Evolutionary conservation across 768 basidiomycete species (phyloP), one percentile per base, ranked within the genome.

Genomic region (Roridomyces roridus): DNA sequence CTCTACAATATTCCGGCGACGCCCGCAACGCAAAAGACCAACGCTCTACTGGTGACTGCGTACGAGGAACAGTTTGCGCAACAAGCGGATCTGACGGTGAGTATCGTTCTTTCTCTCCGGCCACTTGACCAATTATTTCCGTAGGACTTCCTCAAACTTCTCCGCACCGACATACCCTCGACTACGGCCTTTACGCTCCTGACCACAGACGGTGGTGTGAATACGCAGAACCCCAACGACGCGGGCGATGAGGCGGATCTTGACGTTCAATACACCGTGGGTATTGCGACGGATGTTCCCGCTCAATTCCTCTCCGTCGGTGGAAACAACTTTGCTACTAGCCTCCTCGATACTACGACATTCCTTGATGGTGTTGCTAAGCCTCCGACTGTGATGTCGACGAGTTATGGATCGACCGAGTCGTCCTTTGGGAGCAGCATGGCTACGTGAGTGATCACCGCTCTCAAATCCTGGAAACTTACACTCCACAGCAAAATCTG

Each of bases 221-320:
- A 51, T 23, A 40, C 51, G 2, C 51, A 51, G n/a, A 23, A 31
- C 15, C 2, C 41, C 2, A 1, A 1, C 20, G 17, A 43, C 9
- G 51, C 42, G 5, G 51, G 51, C 8, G 28, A 31, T 7, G 51
- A 49, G 24, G 45, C 39, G 12, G 18, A 44, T 12, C 55, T 57
- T 42, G 55, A 57, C 20, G 39, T 57, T 11, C 18, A 57, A 11
- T 57, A 50, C 23, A 29, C 55, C 1, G 14, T 31, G 29, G 44
- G 43, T 21, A 46, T 46, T 23, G 52, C 52, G n/a, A 53, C 52
- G 6, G 52, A 43, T 2, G 44, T 46, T 11, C 35, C 52, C 14
- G 17, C 17, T 3, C 6, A 40, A 12, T 46, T 48, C 40, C 23
- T 55, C 14, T 55, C 41, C 20, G 46, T 55, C 17, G 45, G 52